Percentiles rank a stretch among this genome's conserved stretches.
Conservation (phyloP, 768 basidiomycete species). For the Rhizopogon rudus region DNA sequence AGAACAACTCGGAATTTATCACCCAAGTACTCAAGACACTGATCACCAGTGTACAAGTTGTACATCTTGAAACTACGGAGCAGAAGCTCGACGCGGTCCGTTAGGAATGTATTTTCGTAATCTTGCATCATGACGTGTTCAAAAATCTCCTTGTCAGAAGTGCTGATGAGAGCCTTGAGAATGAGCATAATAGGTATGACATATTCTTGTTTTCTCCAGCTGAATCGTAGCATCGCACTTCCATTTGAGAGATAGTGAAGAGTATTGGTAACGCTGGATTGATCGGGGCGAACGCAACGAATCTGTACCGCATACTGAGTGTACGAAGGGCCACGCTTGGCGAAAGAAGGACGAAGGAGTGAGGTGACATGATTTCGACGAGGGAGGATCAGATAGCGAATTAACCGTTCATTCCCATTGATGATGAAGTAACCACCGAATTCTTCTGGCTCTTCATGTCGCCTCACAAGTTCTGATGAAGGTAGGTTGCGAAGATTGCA, state of each 20-base stretch:
- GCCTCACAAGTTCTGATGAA: slow-evolving; percentile 79
- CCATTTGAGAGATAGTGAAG: slow-evolving; percentile 98
- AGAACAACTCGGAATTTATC: slow-evolving; percentile 95
- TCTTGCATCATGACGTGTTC: slow-evolving; percentile 96
- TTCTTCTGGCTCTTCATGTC: slow-evolving; percentile 96
- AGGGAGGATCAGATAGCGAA: slow-evolving; percentile 95
- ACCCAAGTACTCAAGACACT: slow-evolving; percentile 92
- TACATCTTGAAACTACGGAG: slow-evolving; percentile 95
- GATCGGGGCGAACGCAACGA: slow-evolving; percentile 90
- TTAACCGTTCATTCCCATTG: slow-evolving; percentile 98
- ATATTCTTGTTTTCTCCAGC: slow-evolving; percentile 97
- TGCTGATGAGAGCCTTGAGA: slow-evolving; percentile 86
- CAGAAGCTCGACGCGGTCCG: slow-evolving; percentile 92
- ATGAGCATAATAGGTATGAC: slow-evolving; percentile 96
- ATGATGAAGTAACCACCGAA: slow-evolving; percentile 99
- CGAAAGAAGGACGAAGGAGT: slow-evolving; percentile 85
- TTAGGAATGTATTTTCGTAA: slow-evolving; percentile 94
- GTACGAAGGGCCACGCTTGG: slow-evolving; percentile 91
- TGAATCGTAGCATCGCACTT: slow-evolving; percentile 94
- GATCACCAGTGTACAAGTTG: slow-evolving; percentile 78
- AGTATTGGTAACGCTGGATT: slow-evolving; percentile 90
- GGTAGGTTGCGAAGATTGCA: slow-evolving; percentile 89
- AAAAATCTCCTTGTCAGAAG: slow-evolving; percentile 95
- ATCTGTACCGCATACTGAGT: slow-evolving; percentile 94
- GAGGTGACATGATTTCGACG: slow-evolving; percentile 94